These are phyloP conservation scores for Hymenoscyphus fraxineus DNA, from an alignment of 2,329 filamentous ascomycete species.

Conservation along the genomic window DNA sequence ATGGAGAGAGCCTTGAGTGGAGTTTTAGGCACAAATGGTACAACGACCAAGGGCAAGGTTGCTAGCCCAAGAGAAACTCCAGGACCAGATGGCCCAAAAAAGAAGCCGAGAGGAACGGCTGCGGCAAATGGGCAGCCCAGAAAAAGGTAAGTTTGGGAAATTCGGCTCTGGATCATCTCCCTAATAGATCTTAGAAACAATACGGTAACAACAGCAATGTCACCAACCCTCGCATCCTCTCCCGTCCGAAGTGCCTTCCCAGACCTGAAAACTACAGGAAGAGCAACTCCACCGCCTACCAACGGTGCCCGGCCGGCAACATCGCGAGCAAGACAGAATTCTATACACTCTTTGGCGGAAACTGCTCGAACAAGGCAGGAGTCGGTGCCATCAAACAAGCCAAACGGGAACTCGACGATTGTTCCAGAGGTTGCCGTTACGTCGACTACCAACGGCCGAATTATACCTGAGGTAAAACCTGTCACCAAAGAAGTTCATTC, in stretches of 20 bases:
- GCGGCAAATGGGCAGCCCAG: constrained; percentile 66
- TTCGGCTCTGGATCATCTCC: constrained; percentile 2
- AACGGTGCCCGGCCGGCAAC: constrained; percentile 57
- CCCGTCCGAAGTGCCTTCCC: constrained; percentile 67
- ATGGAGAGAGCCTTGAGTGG: constrained; percentile 68
- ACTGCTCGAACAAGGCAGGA: constrained; percentile 51
- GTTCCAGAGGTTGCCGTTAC: constrained; percentile 33
- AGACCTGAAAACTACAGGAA: constrained; percentile 51
- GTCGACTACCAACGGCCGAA: constrained; percentile 33
- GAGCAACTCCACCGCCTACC: constrained; percentile 57
- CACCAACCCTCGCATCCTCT: constrained; percentile 70
- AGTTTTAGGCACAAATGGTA: constrained; percentile 46
- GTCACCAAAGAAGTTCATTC: constrained; percentile 45
- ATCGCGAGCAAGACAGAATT: constrained; percentile 72
- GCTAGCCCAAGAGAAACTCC: constrained; percentile 68
- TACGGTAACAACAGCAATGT: constrained; percentile 51
- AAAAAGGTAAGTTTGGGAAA: constrained; percentile 62
- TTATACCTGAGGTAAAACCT: constrained; percentile 46
- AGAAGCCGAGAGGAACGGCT: constrained; percentile 66
- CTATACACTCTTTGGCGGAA: constrained; percentile 58
- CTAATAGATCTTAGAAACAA: constrained; percentile 39
- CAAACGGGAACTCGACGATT: constrained; percentile 46
- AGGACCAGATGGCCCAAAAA: constrained; percentile 59
- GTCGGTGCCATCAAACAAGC: constrained; percentile 59
- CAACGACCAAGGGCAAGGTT: constrained; percentile 52